A percentile compares a stretch with the other conserved stretches of the same genome.
Evolutionary conservation across 2,329 filamentous ascomycete genomes (phyloP).

Genomic region (Amylocarpus encephaloides): DNA sequence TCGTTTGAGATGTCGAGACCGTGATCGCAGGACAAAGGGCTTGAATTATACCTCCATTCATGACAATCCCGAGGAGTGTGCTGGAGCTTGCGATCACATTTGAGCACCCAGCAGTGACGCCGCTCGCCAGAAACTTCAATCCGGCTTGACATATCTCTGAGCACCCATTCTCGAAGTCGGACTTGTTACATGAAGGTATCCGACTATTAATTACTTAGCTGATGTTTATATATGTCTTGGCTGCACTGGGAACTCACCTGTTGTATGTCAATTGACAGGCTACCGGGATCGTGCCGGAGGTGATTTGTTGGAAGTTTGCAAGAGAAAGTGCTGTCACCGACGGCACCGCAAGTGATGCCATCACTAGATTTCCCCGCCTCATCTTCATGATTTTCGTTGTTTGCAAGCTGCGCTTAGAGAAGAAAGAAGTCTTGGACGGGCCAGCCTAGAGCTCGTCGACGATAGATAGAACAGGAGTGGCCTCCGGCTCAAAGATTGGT

Average conservation of each 20-base stretch:
- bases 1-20: constrained; percentile 9
- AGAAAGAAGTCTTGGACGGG: neutral
- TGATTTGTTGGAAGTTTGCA: constrained; percentile 28
- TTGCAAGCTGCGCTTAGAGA: neutral
- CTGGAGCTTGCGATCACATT: constrained; percentile 17
- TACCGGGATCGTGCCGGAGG: constrained; percentile 19
- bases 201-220: constrained; percentile 4
- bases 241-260: neutral
- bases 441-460: constrained; percentile 9
- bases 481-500: neutral
- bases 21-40: constrained; percentile 23
- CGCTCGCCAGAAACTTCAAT: constrained; percentile 14
- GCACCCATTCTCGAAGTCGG: constrained; percentile 27
- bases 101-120: constrained; percentile 20
- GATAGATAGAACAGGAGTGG: constrained; percentile 11
- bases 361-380: constrained; percentile 17
- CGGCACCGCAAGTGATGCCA: constrained; percentile 14
- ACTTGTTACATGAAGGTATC: constrained; percentile 23
- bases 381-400: constrained; percentile 11
- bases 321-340: constrained; percentile 26
- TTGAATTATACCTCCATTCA: constrained; percentile 25
- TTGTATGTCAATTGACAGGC: constrained; percentile 26
- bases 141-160: constrained; percentile 22
- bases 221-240: neutral
- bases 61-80: constrained; percentile 28